phyloP scores from a whole-genome alignment of 768 basidiomycete genomes.

The Serendipita sp. region DNA sequence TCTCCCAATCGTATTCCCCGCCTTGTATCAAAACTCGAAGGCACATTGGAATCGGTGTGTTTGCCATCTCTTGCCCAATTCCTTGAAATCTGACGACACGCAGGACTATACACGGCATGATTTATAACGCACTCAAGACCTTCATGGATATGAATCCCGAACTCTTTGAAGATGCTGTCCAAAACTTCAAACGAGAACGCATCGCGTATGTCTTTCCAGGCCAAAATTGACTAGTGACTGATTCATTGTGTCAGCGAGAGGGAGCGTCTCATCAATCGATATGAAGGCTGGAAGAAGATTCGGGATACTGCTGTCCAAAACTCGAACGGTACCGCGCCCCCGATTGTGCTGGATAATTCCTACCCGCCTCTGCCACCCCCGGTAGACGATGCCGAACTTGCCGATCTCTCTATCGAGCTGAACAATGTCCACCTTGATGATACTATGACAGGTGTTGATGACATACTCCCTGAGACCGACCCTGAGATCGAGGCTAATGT shows the following conservation, averaged over 20 bases:
- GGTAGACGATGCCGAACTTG: slow-evolving; percentile 70
- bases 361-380: slow-evolving; percentile 65
- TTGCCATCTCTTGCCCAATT: background rate
- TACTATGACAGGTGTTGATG: slow-evolving; percentile 60
- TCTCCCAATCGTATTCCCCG: slow-evolving; percentile 93
- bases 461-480: slow-evolving; percentile 84
- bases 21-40: slow-evolving; percentile 88
- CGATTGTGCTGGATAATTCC: slow-evolving; percentile 41
- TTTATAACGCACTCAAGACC: slow-evolving; percentile 92
- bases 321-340: slow-evolving; percentile 49
- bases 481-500: slow-evolving; percentile 67
- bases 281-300: slow-evolving; percentile 80
- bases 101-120: slow-evolving; percentile 98
- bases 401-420: slow-evolving; percentile 81
- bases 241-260: slow-evolving; percentile 46
- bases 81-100: background rate
- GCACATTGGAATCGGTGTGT: slow-evolving; percentile 92
- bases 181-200: slow-evolving; percentile 80
- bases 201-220: slow-evolving; percentile 44
- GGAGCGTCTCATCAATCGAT: slow-evolving; percentile 67
- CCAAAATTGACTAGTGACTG: background rate
- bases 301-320: slow-evolving; percentile 62
- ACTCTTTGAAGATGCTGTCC: slow-evolving; percentile 84
- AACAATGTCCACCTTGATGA: slow-evolving; percentile 69
- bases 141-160: slow-evolving; percentile 99